Base-by-base conservation (phyloP, 768 basidiomycete genomes). In the Calocera cornea region DNA sequence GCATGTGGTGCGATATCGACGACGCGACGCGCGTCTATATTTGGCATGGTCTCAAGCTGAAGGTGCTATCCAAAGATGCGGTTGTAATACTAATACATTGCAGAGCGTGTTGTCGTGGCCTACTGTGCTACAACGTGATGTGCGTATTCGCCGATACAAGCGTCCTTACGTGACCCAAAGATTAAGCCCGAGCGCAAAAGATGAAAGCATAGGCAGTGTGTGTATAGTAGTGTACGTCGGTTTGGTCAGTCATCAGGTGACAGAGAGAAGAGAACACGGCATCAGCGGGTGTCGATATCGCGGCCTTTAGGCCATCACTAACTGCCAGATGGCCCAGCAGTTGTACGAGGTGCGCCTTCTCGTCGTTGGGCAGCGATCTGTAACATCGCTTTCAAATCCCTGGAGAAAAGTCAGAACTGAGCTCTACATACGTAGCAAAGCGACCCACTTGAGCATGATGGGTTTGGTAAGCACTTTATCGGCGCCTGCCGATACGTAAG, bases 401-500 rank as follows among this genome's bases (percentile, higher is more conserved):
- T 60, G 31, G 27, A 27, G 31, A 31, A 2, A 60, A 11, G 31
- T 29, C 31, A 29, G 31, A 11, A 60, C 2, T 33, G 11, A 16
- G 31, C 31, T 16, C 2, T 11, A 31, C 11, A 27, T 60, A 16
- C 10, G 31, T 10, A 11, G 31, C 27, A 22, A 10, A 60, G 31
- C 10, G 5, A 60, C 54, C 2, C 31, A 60, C 54, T 60, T 60
- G 54, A 60, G 54, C 54, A 60, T 60, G 54, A 60, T 60, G 2
- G 73, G 73, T 65, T 74, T 74, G 31, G 72, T 73, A 19, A 74
- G 69, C 44, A 74, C 69, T 50, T 22, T 65, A n/a, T 74, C 71
- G 0, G 73, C 74, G 8, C 75, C 75, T 3, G 72, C 70, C 19
- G 70, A 68, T 41, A 72, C 60, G 66, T 74, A 75, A 40, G 72